phyloP scores from a whole-genome alignment of 202 grass and related monocot species.

The Musa balbisiana region DNA sequence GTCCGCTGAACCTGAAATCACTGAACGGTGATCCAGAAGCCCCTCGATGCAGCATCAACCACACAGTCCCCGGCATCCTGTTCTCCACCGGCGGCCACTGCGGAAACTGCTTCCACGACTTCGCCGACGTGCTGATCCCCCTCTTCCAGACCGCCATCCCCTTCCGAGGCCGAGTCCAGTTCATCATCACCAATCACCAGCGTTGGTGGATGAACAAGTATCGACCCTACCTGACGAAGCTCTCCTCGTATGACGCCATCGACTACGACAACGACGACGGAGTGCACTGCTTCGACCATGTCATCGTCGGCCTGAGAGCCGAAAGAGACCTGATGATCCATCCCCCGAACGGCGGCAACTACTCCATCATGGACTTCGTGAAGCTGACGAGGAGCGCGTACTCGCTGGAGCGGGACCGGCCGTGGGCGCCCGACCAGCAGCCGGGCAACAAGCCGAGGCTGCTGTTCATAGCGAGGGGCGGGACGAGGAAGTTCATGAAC shows the following conservation, averaged over 20 bases:
- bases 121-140: background rate
- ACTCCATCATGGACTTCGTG: background rate
- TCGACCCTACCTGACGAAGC: background rate
- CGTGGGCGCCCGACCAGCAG: background rate
- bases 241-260: background rate
- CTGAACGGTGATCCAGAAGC: background rate
- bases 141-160: background rate
- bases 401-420: background rate
- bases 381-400: background rate
- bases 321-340: background rate
- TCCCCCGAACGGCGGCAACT: background rate
- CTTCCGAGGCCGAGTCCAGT: background rate
- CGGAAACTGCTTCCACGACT: constrained; percentile 10
- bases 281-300: background rate
- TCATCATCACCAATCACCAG: background rate
- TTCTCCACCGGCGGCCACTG: background rate
- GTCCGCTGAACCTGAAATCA: background rate
- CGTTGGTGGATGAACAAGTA: background rate
- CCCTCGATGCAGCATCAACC: background rate
- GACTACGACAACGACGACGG: background rate
- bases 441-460: constrained; percentile 1
- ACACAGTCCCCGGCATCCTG: background rate
- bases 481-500: background rate
- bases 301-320: background rate
- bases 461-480: constrained; percentile 2